Evolutionary conservation across 2,329 filamentous ascomycete genomes (phyloP).

Genomic region (Dactylellina haptotyla): DNA sequence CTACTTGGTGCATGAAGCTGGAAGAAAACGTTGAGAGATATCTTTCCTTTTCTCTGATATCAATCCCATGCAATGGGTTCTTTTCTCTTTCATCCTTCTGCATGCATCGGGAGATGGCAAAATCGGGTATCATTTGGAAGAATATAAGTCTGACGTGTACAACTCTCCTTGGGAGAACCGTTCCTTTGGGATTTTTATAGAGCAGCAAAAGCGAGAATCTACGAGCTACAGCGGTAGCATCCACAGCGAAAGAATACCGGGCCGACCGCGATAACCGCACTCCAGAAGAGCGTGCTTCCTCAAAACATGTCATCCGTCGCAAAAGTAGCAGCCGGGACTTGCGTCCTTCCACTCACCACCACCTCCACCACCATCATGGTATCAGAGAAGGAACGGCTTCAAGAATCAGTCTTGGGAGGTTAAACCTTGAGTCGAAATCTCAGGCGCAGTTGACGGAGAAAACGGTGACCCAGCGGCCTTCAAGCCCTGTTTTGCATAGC

Average conservation of each 20-base stretch:
- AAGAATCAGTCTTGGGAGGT: constrained; percentile 50
- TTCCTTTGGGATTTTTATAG: constrained; percentile 54
- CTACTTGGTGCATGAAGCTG: neutral
- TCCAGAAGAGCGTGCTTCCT: constrained; percentile 31
- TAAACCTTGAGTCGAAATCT: constrained; percentile 52
- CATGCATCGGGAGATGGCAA: constrained; percentile 37
- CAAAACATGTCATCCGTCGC: constrained; percentile 46
- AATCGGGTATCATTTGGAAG: constrained; percentile 29
- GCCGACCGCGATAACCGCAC: constrained; percentile 53
- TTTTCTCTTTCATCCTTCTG: neutral
- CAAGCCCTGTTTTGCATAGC: constrained; percentile 22
- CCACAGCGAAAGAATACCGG: constrained; percentile 35
- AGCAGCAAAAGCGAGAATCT: constrained; percentile 54
- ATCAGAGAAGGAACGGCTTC: constrained; percentile 48
- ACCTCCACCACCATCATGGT: constrained; percentile 24
- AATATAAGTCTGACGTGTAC: constrained; percentile 52
- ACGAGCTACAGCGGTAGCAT: constrained; percentile 25
- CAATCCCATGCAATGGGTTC: constrained; percentile 18
- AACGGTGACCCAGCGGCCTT: constrained; percentile 40
- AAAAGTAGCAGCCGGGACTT: constrained; percentile 51
- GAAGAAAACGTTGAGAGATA: neutral
- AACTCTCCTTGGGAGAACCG: constrained; percentile 51
- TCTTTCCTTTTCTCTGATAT: constrained; percentile 17
- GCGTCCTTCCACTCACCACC: constrained; percentile 28
- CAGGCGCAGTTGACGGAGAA: constrained; percentile 45